These are phyloP conservation scores for Crataegus laevigata DNA, from an alignment of 306 rosid genomes.

Conservation along the genomic window DNA sequence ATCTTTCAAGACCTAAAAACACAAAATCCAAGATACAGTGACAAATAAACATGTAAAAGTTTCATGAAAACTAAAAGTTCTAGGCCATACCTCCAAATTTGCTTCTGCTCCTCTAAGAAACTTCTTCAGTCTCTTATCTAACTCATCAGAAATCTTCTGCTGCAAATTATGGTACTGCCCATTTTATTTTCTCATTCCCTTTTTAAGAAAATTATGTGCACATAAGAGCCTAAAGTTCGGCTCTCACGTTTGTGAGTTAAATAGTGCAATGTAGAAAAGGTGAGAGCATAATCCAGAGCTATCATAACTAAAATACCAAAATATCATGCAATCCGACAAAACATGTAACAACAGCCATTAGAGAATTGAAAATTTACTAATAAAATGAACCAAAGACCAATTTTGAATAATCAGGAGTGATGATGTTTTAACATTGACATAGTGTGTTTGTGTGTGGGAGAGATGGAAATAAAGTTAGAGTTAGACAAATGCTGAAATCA, in stretches of 20 bases:
- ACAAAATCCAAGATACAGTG: neutral
- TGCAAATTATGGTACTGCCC: constrained; percentile 14
- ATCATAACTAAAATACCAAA: neutral
- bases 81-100: constrained; percentile 48
- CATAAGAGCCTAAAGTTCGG: neutral
- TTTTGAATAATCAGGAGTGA: too few relatives aligned
- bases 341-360: too few relatives aligned
- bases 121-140: constrained; percentile 53
- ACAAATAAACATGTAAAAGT: neutral
- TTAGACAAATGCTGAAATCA: too few relatives aligned
- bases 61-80: neutral
- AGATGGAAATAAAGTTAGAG: too few relatives aligned
- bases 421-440: too few relatives aligned
- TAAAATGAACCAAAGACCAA: too few relatives aligned
- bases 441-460: too few relatives aligned
- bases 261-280: neutral
- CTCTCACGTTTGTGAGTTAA: neutral
- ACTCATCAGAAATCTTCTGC: constrained; percentile 57
- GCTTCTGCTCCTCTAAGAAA: constrained; percentile 71
- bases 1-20: constrained; percentile 56
- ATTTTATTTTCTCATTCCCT: neutral
- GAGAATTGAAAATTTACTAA: too few relatives aligned
- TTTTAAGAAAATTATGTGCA: neutral
- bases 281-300: neutral
- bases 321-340: too few relatives aligned